Conservation (phyloP, 2,329 filamentous ascomycete species). For the Camptophora hylomeconis region DNA sequence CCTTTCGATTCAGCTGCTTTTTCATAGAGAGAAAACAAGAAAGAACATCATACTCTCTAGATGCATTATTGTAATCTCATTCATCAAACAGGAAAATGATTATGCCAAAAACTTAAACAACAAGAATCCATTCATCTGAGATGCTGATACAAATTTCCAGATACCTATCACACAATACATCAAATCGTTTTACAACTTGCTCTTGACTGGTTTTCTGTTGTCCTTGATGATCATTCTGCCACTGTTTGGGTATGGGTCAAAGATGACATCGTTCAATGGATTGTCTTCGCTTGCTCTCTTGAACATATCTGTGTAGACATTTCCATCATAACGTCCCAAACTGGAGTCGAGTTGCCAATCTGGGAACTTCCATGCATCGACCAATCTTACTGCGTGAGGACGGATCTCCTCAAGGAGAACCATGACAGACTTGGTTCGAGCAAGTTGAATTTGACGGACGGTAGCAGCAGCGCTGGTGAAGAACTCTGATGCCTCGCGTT, state of each 20-base stretch:
- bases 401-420: constrained; percentile 57
- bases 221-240: constrained; percentile 49
- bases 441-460: constrained; percentile 58
- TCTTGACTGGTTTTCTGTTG: constrained; percentile 11
- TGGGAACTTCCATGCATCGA: constrained; percentile 64
- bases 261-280: constrained; percentile 56
- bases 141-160: no score
- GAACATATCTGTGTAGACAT: constrained; percentile 69
- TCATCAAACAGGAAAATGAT: no score
- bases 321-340: constrained; percentile 57
- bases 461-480: constrained; percentile 57
- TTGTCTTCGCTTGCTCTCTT: constrained; percentile 58
- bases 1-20: no score
- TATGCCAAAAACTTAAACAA: no score
- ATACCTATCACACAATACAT: no score
- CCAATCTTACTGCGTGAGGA: constrained; percentile 57
- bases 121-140: no score
- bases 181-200: constrained; percentile 17
- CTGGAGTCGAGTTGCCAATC: constrained; percentile 66
- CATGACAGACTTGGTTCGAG: constrained; percentile 54
- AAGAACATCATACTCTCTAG: no score
- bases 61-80: no score
- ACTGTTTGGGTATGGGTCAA: constrained; percentile 59
- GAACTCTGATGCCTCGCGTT: constrained; percentile 59
- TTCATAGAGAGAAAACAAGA: no score